Conservation (phyloP, 345 rosid species). For the Jatropha curcas region DNA sequence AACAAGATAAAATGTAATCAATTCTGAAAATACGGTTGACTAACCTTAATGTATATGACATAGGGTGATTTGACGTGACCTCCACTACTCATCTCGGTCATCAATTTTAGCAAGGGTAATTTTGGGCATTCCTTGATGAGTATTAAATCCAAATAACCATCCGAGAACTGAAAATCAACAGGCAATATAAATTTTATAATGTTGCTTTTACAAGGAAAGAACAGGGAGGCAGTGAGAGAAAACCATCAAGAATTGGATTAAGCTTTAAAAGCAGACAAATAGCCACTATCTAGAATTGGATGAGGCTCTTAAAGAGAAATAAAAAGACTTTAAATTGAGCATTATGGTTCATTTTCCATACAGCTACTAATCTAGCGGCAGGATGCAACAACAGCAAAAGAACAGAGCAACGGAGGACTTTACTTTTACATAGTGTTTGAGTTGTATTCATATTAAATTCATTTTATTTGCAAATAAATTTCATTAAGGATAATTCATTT, state of each 20-base stretch:
- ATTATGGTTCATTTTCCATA: too few species aligned
- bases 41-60: conserved; percentile 72
- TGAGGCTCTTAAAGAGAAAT: not conserved
- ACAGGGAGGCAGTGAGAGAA: not conserved
- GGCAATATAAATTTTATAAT: conserved; percentile 2
- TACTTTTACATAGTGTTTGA: too few species aligned
- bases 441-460: too few species aligned
- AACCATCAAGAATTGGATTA: too few species aligned
- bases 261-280: not conserved
- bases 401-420: too few species aligned
- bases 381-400: too few species aligned
- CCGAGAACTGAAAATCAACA: conserved; percentile 66
- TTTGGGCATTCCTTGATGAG: conserved; percentile 62
- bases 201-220: not conserved
- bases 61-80: conserved; percentile 72
- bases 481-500: too few species aligned
- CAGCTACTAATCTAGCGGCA: too few species aligned
- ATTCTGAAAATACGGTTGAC: not conserved
- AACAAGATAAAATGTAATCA: not conserved
- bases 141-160: conserved; percentile 86
- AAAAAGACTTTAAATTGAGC: too few species aligned
- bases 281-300: not conserved
- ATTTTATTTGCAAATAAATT: too few species aligned
- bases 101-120: conserved; percentile 55
- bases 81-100: conserved; percentile 64